Evolutionary conservation across 2,329 filamentous ascomycete genomes (phyloP), one percentile per base, ranked within the genome.

Genomic region (Teratosphaeria nubilosa): DNA sequence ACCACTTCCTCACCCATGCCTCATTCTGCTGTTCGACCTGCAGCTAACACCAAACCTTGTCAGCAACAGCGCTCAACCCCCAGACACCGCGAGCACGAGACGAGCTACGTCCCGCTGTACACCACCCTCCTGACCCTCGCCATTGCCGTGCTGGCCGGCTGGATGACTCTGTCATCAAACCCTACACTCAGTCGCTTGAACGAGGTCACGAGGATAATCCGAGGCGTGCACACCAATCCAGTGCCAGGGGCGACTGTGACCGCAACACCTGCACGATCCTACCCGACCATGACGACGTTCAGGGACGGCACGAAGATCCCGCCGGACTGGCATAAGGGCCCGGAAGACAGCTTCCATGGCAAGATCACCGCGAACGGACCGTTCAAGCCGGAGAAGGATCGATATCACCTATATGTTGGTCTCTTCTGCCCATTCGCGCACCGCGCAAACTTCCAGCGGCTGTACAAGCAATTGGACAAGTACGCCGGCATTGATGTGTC

Each of bases 381-480:
- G 16, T 83, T 82, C 63, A 73, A 75, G 5, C 76, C 79, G 1
- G 78, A 81, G 62, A 75, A 73, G 41, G 75, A 74, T 53, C 75
- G 81, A 48, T 83, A 83, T 68, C 80, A 82, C 65, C 69, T 83
- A 1, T 82, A 82, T 64, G 78, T 82, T 48, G 79, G 82, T 22
- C 76, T 85, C 30, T 86, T 86, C 72, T 86, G 83, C 64, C 84
- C 83, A 2, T 86, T 85, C 63, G 83, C 84, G 1, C 84, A 86
- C 65, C 78, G 83, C 11, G 79, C 71, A 16, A 84, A 83, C 63
- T 71, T 86, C 11, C 74, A 82, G 9, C 76, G 82, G 5, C 76
- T 83, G 54, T 73, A 86, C 54, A 83, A 84, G 65, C 80, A 80
- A 34, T 76, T 86, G 2, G 74, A 79, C 34, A 70, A 77, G 11